phyloP scores from a whole-genome alignment of 2,329 filamentous ascomycete genomes.

The Colletotrichum sidae region DNA sequence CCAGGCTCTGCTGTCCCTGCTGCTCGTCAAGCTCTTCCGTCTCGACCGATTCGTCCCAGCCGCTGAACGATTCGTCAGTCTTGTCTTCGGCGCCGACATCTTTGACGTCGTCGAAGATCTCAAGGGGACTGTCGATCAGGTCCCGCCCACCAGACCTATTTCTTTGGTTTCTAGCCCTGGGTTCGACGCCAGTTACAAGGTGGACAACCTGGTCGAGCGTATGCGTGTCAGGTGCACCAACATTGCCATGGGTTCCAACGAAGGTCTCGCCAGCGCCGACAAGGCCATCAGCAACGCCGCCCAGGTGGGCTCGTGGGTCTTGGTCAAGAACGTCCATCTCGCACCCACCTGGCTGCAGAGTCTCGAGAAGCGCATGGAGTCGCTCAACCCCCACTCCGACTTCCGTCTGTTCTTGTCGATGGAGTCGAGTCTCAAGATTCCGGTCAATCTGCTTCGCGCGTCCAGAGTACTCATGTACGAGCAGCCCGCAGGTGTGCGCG shows the following conservation, averaged over 20 bases:
- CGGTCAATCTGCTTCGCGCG: slow-evolving; percentile 92
- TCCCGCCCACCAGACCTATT: slow-evolving; percentile 86
- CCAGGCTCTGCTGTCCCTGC: slow-evolving; percentile 82
- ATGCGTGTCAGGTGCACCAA: slow-evolving; percentile 88
- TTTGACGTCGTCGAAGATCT: slow-evolving; percentile 90
- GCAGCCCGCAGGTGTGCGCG: slow-evolving; percentile 94
- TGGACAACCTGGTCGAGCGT: slow-evolving; percentile 91
- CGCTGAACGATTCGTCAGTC: slow-evolving; percentile 88
- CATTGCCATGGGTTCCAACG: slow-evolving; percentile 99
- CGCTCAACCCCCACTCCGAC: slow-evolving; percentile 90
- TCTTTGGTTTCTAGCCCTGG: slow-evolving; percentile 94
- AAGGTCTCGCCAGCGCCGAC: slow-evolving; percentile 91
- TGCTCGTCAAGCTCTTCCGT: slow-evolving; percentile 94
- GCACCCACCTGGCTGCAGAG: slow-evolving; percentile 97
- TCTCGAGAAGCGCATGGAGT: slow-evolving; percentile 95
- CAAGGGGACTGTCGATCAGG: slow-evolving; percentile 84
- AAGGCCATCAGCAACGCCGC: slow-evolving; percentile 95
- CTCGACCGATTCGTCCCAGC: slow-evolving; percentile 95
- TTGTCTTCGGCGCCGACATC: slow-evolving; percentile 85
- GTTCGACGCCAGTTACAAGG: slow-evolving; percentile 99
- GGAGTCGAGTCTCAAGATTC: slow-evolving; percentile 97
- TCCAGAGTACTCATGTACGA: slow-evolving; percentile 97
- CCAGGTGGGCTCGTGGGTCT: slow-evolving; percentile 92
- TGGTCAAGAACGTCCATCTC: slow-evolving; percentile 98
- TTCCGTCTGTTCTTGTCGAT: slow-evolving; percentile 98